A percentile compares a stretch with the other conserved stretches of the same genome.
Evolutionary conservation across 805 yeast species (phyloP).

Genomic region (Metschnikowia noctiluminum): DNA sequence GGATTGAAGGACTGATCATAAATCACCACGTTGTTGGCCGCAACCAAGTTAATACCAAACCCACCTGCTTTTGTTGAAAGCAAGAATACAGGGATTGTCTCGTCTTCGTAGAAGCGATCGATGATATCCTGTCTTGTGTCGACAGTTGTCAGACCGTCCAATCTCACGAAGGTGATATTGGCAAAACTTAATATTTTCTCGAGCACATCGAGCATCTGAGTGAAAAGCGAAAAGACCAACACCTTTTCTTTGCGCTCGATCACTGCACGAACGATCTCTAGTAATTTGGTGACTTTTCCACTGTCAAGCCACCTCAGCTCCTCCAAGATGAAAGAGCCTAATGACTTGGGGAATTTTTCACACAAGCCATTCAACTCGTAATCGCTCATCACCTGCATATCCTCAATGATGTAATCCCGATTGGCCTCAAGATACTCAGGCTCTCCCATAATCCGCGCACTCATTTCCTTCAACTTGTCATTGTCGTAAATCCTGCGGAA

Average conservation of each 20-base stretch:
- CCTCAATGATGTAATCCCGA: conserved; percentile 74
- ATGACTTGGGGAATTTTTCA: conserved; percentile 63
- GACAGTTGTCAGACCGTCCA: conserved; percentile 93
- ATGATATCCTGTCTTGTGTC: conserved; percentile 90
- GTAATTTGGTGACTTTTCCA: conserved; percentile 68
- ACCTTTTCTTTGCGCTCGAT: conserved; percentile 64
- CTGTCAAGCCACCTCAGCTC: conserved; percentile 57
- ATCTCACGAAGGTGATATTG: conserved; percentile 68
- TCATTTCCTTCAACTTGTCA: conserved; percentile 57
- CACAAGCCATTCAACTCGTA: conserved; percentile 80
- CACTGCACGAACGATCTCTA: conserved; percentile 54
- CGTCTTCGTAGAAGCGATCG: conserved; percentile 82
- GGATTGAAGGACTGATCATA: conserved; percentile 96
- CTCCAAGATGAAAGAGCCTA: conserved; percentile 50
- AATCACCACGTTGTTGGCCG: conserved; percentile 88
- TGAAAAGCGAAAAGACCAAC: conserved; percentile 84
- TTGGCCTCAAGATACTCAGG: conserved; percentile 80
- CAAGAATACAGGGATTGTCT: conserved; percentile 77
- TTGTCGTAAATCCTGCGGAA: conserved; percentile 68
- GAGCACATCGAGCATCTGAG: conserved; percentile 85
- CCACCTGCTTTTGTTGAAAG: conserved; percentile 98
- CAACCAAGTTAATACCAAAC: conserved; percentile 93
- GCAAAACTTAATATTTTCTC: conserved; percentile 68
- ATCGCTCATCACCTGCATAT: conserved; percentile 93
- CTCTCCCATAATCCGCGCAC: conserved; percentile 74